phyloP scores from a whole-genome alignment of 2,329 filamentous ascomycete species.

The Didymella segeticola region DNA sequence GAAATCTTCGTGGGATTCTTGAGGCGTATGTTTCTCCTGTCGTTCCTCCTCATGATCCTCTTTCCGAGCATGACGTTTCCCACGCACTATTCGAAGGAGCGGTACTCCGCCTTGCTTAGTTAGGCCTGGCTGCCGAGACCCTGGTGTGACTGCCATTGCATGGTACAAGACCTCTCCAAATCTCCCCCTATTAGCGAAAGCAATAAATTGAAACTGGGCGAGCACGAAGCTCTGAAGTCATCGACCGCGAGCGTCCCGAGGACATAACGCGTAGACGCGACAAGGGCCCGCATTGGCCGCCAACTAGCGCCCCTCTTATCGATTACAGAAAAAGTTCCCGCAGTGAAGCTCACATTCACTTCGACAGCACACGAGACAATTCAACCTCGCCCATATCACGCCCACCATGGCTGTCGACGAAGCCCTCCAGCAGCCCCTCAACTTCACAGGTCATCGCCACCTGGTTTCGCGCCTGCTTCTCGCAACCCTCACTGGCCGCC shows the following conservation, averaged over 20 bases:
- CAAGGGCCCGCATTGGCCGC: not conserved
- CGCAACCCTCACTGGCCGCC: conserved; percentile 86
- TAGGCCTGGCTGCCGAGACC: not conserved
- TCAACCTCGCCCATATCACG: not conserved
- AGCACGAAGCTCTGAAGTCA: not conserved
- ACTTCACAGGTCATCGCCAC: conserved; percentile 83
- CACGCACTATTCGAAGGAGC: conserved; percentile 42
- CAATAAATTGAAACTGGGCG: not conserved
- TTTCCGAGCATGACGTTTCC: conserved; percentile 45
- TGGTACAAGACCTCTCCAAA: not conserved
- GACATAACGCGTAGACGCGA: conserved; percentile 1
- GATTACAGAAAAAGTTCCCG: conserved; percentile 31
- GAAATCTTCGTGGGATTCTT: conserved; percentile 7
- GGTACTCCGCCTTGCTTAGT: conserved; percentile 8
- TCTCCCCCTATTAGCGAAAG: not conserved
- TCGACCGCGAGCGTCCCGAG: not conserved
- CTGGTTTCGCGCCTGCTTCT: conserved; percentile 86
- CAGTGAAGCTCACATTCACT: conserved; percentile 7
- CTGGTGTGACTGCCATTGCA: conserved; percentile 19
- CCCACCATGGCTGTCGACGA: conserved; percentile 42
- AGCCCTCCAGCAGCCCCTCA: conserved; percentile 60
- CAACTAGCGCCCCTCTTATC: conserved; percentile 11
- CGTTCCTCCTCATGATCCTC: conserved; percentile 45
- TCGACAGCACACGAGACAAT: conserved; percentile 4
- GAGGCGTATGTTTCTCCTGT: not conserved